Evolutionary conservation across 495 filamentous ascomycete genomes (phyloP).

Genomic region (Friedmanniomyces endolithicus): DNA sequence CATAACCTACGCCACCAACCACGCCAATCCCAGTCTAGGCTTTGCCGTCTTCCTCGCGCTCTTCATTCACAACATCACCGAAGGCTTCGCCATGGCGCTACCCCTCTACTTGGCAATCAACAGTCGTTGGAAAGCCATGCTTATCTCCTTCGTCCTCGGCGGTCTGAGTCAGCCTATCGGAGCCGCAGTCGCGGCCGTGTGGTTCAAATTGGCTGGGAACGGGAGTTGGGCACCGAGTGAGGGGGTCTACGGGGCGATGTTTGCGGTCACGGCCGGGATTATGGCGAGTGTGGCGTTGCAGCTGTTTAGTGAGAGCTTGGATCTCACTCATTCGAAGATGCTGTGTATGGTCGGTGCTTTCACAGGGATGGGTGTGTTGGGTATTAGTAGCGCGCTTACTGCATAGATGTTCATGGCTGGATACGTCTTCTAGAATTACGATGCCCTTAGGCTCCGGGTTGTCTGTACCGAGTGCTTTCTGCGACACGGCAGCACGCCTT

Average conservation of each 20-base stretch:
- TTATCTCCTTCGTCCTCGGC: slow-evolving; percentile 72
- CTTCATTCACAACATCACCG: slow-evolving; percentile 94
- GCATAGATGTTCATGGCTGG: slow-evolving; percentile 26
- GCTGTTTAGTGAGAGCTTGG: slow-evolving; percentile 75
- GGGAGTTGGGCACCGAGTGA: slow-evolving; percentile 34
- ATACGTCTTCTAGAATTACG: no score
- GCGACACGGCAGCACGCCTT: no score
- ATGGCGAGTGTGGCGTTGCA: slow-evolving; percentile 89
- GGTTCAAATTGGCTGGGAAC: slow-evolving; percentile 49
- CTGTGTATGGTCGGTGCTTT: slow-evolving; percentile 79
- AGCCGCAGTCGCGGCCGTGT: slow-evolving; percentile 69
- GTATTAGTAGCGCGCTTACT: slow-evolving; percentile 73
- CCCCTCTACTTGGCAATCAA: slow-evolving; percentile 80
- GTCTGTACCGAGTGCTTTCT: no score
- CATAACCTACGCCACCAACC: slow-evolving; percentile 96
- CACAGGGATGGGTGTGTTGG: slow-evolving; percentile 79
- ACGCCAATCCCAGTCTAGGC: slow-evolving; percentile 77
- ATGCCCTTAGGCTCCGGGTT: no score
- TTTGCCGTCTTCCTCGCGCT: slow-evolving; percentile 87
- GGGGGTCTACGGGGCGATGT: slow-evolving; percentile 76
- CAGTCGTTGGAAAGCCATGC: slow-evolving; percentile 63
- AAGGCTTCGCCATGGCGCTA: slow-evolving; percentile 88
- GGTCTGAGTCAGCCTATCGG: slow-evolving; percentile 79
- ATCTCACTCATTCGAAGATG: slow-evolving; percentile 63
- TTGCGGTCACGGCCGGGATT: slow-evolving; percentile 80